Conservation (phyloP, 2,329 filamentous ascomycete species). For the Venturia pyrina region DNA sequence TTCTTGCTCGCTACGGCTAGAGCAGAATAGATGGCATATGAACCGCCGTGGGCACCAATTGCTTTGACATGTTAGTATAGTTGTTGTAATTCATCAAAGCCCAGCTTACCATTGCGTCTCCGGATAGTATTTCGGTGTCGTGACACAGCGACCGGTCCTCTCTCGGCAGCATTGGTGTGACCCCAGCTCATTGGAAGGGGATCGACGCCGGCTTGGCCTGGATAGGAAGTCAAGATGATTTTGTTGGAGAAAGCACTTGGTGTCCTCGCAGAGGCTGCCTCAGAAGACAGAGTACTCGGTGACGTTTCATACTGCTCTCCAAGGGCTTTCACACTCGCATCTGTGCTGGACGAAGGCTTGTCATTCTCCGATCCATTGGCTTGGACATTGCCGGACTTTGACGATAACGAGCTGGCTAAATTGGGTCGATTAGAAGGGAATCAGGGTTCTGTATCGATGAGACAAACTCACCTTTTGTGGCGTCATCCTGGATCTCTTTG, state of each 20-base stretch:
- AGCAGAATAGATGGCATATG: constrained; percentile 92
- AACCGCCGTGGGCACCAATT: constrained; percentile 70
- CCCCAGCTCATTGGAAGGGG: constrained; percentile 88
- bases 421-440: not conserved
- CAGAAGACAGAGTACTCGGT: constrained; percentile 17
- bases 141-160: constrained; percentile 84
- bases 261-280: constrained; percentile 20
- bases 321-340: constrained; percentile 25
- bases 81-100: not conserved
- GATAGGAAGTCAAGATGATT: constrained; percentile 73
- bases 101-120: constrained; percentile 59
- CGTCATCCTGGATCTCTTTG: constrained; percentile 45
- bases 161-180: constrained; percentile 57
- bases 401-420: constrained; percentile 5
- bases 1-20: constrained; percentile 87
- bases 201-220: constrained; percentile 86
- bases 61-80: constrained; percentile 31
- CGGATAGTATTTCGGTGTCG: constrained; percentile 65
- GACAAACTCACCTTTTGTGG: constrained; percentile 16
- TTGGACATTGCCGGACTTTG: constrained; percentile 6
- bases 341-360: constrained; percentile 19
- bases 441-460: not conserved
- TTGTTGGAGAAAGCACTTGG: constrained; percentile 40
- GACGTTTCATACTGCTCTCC: constrained; percentile 30
- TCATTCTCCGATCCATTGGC: not conserved